Evolutionary conservation across 2,329 filamentous ascomycete species (phyloP), one percentile per base, ranked within the genome.

Genomic region (Aspergillus thermomutatus): DNA sequence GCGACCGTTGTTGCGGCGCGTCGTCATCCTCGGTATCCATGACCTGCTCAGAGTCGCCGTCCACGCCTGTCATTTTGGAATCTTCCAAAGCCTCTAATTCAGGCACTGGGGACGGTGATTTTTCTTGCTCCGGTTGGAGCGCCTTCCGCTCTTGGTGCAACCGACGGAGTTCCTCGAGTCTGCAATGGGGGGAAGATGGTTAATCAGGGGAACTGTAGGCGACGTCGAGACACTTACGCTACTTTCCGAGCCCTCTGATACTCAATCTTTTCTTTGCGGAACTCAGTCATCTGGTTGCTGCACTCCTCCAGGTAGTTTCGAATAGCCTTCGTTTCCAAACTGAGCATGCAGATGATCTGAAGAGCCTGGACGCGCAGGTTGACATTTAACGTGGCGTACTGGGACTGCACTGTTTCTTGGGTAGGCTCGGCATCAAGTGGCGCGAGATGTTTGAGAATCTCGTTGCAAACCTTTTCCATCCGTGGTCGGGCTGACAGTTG

Each of bases 251-350:
- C 85, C 62, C 92, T 85, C 75, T 97, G 93, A 75, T 87, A 89
- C 63, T 96, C 91, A 59, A 97, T 96, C 78, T 96, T 97, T 71
- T 95, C 90, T 74, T 99, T 99, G 50, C 94, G 87, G 69, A 95
- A 91, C 54, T 87, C 86, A 1, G 94, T 99, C 92, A 97, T 97
- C 53, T 91, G 90, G 69, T 93, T 90, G 62, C 89, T 91, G 75
- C 92, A 96, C 60, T 93, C 88, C 64, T 96, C 91, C 80, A 99
- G 89, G 70, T 95, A 96, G 17, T 86, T 87, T 53, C 93, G 87
- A 64, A 97, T 84, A 2, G 89, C 87, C 70, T 91, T 92, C 0
- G 94, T 97, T 67, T 92, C 88, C 55, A 92, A 82, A 1, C 90
- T 92, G 59, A 97, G 80, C 79, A 93, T 87, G 71, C 91, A 91